Evolutionary conservation across 108 stramenopile genomes (phyloP), one percentile per base, ranked within the genome.

Genomic region (Poteriospumella lacustris): DNA sequence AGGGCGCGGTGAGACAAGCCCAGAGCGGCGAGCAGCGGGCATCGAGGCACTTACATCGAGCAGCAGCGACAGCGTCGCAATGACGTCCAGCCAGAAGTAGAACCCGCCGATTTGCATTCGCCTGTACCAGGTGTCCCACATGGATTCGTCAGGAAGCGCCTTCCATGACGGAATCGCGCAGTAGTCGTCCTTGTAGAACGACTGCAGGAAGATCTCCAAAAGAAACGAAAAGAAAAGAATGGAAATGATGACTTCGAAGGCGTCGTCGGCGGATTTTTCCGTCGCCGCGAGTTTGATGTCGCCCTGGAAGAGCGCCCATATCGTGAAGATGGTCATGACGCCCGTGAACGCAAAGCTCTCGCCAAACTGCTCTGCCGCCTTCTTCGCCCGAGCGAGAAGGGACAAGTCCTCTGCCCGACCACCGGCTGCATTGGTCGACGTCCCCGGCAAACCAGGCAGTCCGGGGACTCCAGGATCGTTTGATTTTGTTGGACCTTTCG

Each of bases 71-170:
- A 86, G 42, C 47, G 89, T 89, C 26, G 89, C 85, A 58, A 90
- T 64, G 40, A 89, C 67, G 79, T 91, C 91, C 39, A 91, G 76
- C 85, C 86, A 90, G 78, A 90, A 91, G 77, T 89, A 91, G 68
- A 91, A 91, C 64, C 83, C 84, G 60, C 76, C 76, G 24, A 76
- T 29, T 9, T 84, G 73, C 68, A 80, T 5, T 36, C 34, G 56
- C 24, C 56, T 56, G 58, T 59, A 33, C 59, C 58, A 76, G 3
- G 33, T 58, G 2, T 59, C 58, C 5, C 5, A 76, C 36, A 44
- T 28, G 5, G 19, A 24, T 19, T 36, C 36, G 19, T 76, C 58
- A 2, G 2, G 59, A 5, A 5, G 1, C 5, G 56, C 5, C n/a
- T 58, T 56, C 34, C 39, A 76, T 9, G 42, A 5, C 26, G 70